Conservation (phyloP, 257 asterid species). For the Petrea volubilis region DNA sequence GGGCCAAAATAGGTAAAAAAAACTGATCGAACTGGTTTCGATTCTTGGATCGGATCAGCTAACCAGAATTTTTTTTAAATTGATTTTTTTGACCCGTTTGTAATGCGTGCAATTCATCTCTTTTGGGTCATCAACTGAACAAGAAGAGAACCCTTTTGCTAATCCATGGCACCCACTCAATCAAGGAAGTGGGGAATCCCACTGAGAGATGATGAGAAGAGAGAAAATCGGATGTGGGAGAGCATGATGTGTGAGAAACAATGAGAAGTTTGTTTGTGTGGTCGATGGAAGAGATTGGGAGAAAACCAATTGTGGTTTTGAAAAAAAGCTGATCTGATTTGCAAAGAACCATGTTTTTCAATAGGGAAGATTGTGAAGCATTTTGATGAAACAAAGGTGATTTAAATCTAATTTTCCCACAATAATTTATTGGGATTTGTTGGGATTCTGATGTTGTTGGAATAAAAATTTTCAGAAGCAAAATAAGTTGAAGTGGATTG, state of each 20-base stretch:
- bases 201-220: slow-evolving; percentile 40
- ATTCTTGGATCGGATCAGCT: no score
- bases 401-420: slow-evolving; percentile 41
- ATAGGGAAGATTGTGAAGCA: slow-evolving; percentile 25
- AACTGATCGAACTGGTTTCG: no score
- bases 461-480: slow-evolving; percentile 14
- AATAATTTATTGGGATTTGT: slow-evolving; percentile 18
- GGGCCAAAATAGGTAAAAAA: no score
- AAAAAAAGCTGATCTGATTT: slow-evolving; percentile 43
- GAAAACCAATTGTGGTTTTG: slow-evolving; percentile 52
- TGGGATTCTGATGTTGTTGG: slow-evolving; percentile 28
- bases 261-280: slow-evolving; percentile 38
- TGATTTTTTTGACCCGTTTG: no score
- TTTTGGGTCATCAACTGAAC: slow-evolving; percentile 33
- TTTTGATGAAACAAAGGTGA: slow-evolving; percentile 25
- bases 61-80: no score
- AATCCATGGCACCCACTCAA: background rate
- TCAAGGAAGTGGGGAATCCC: slow-evolving; percentile 39
- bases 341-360: slow-evolving; percentile 45
- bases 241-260: slow-evolving; percentile 40
- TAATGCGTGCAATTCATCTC: slow-evolving; percentile 48
- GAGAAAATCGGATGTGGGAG: slow-evolving; percentile 33
- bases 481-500: slow-evolving; percentile 30
- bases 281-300: slow-evolving; percentile 45
- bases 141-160: slow-evolving; percentile 21